A percentile compares a stretch with the other conserved stretches of the same genome.
These are phyloP conservation scores for Chenopodium album DNA, from an alignment of 148 eudicot genomes.

Conservation along the genomic window DNA sequence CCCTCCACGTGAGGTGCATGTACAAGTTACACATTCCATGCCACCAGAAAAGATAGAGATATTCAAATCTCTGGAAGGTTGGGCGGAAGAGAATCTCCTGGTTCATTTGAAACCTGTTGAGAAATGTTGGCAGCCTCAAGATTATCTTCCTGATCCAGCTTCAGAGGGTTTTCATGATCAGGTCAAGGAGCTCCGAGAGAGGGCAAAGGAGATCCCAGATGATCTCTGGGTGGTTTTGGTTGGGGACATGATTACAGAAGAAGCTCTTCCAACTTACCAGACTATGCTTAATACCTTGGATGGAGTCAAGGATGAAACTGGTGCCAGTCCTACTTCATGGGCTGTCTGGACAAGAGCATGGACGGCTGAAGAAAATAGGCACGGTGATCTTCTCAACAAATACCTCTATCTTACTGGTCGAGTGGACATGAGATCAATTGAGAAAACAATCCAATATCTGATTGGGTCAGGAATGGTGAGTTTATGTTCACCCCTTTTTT, in stretches of 20 bases:
- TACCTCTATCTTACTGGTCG: constrained; percentile 63
- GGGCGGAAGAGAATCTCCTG: constrained; percentile 55
- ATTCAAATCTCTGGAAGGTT: constrained; percentile 54
- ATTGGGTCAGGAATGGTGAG: constrained; percentile 69
- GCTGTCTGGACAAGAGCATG: constrained; percentile 65
- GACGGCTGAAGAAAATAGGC: constrained; percentile 73
- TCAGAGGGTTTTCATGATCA: constrained; percentile 52
- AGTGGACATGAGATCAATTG: constrained; percentile 57
- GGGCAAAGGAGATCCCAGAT: constrained; percentile 59
- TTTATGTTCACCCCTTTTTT: neutral
- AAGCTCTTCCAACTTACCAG: constrained; percentile 74
- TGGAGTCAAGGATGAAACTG: constrained; percentile 66
- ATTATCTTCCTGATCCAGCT: constrained; percentile 60
- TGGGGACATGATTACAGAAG: constrained; percentile 77
- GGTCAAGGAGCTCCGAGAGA: constrained; percentile 48
- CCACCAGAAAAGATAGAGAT: constrained; percentile 65
- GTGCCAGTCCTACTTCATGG: constrained; percentile 58
- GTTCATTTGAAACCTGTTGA: constrained; percentile 58
- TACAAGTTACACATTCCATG: constrained; percentile 61
- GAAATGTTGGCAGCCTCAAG: constrained; percentile 73
- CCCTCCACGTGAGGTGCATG: constrained; percentile 54
- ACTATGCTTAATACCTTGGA: constrained; percentile 62
- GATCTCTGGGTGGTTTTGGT: constrained; percentile 61
- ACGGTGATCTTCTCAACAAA: constrained; percentile 60
- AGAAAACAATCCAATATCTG: constrained; percentile 57